Base-by-base conservation (phyloP, 306 rosid species). In the Abrus precatorius region DNA sequence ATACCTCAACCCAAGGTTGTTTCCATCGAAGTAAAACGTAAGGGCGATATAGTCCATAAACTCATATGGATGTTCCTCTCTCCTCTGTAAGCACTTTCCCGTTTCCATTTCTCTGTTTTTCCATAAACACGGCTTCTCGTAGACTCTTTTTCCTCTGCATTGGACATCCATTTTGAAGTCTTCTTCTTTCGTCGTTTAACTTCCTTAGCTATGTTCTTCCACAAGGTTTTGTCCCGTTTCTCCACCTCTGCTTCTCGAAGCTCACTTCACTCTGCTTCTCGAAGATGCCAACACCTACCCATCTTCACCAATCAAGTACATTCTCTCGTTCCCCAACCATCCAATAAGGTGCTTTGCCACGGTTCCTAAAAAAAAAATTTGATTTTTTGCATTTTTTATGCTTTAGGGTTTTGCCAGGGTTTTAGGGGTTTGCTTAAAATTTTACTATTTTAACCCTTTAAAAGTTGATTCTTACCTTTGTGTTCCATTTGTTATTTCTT, bases 341-440 rank as follows among this genome's bases (percentile, higher is more conserved):
- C 81, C 74, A 63, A 28, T 41, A 76, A 87, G 90, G 97, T 91
- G 28, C 32, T 38, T 8, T 53, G 3, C 30, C 5, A 20, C 27
- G 49, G 3, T 43, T n/a, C 1, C 62, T 62, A 0, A 0, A 3
- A 29, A 3, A 4, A 12, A 0, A 5, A n/a, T n/a, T 0, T 2
- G 14, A 7, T 68, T 75, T 64, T 43, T 54, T 3, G 7, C 3
- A 0, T 13, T 84, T 70, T 63, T 44, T 36, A n/a, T 14, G 14
- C 6, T n/a, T 45, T 27, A 62, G 92, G 94, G 87, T 89, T 88
- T 88, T 81, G 76, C 69, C 84, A 88, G 92, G 97, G 91, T 88
- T 90, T 89, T 81, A 76, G 86, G 82, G 9, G 0, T 50, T 67
- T 28, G 12, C 47, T 76, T 32, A 66, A 67, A 54, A 33, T 52